Base-by-base conservation (phyloP, 1,284 basidiomycete genomes). In the Sporisorium scitamineum region DNA sequence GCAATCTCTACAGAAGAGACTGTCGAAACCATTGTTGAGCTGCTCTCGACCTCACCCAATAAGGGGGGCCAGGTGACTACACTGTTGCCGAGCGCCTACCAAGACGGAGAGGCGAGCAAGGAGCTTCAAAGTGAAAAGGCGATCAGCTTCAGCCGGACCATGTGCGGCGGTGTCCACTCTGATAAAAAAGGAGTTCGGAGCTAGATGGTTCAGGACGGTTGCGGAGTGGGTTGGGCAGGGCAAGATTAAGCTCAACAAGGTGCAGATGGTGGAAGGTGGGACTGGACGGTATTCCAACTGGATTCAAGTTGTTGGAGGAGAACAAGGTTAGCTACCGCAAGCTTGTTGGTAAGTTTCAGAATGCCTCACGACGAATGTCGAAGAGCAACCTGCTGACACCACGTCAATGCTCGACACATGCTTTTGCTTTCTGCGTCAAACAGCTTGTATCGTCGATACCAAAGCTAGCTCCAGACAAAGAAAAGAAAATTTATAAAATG, bases 281-380 rank as follows among this genome's bases (percentile, higher is more conserved):
- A n/a, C 54, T 83, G 9, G 57, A 69, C 18, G 69, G 60, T 18
- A 41, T 84, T 31, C 61, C 68, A 0, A 62, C 70, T 4, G 82
- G 78, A 13, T 57, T 84, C 22, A 78, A 80, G 55, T 44, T 63
- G 47, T 51, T 79, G 34, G 64, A 81, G 56, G 55, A 75, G n/a
- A 73, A 71, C 65, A 71, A 83, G 61, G 68, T 82, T 31, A 76
- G 70, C 41, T 82, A 80, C 13, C 80, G 82, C 56, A 87, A 87
- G 76, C 74, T 86, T 2, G 86, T 87, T 50, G 86, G 85, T 61
- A 44, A 73, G 70, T 70, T 26, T 16, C 14, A 16, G 5, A 7
- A 9, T 31, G 37, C 37, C n/a, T n/a, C n/a, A n/a, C 18, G 37
- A 5, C 37, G 10, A 53, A 20, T 31, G 47, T 18, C 13, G 53